Evolutionary conservation across 2,329 filamentous ascomycete genomes (phyloP), one percentile per base, ranked within the genome.

Genomic region (Calonectria pteridis): DNA sequence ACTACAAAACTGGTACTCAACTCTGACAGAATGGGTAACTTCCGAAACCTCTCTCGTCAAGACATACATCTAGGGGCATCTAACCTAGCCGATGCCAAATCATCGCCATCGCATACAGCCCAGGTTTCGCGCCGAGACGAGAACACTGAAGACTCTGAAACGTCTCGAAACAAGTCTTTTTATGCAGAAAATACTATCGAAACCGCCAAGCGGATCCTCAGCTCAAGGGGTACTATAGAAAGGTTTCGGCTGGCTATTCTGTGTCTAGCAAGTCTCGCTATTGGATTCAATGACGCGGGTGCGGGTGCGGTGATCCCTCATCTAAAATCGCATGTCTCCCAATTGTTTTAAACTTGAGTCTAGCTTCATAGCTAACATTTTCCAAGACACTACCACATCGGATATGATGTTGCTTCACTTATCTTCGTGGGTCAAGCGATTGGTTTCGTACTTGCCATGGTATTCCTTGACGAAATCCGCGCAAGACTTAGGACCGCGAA

Each of bases 241-340:
- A 92, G 90, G 74, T 96, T 89, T 85, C 88, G 94, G 40, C 86
- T 96, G 28, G 81, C 92, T 10, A 88, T 90, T 7, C 88, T 89
- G 20, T 95, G 93, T 76, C 79, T 94, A 46, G 89, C 93, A 74
- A 93, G 91, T 72, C 89, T 97, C 74, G 88, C 89, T 3, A 92
- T 93, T 78, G 95, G 94, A 0, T 84, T 97, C 73, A 94, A 91
- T 77, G 95, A 97, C 83, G 90, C 91, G 50, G 92, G 93, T 0
- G 91, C 94, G 1, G 95, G 95, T 80, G 94, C 94, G 16, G 81
- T 97, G 71, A 94, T 97, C 77, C 94, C 94, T 0, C 95, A 95
- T 80, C 93, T 97, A 83, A 94, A 96, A 82, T 87, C 85, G 82
- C 90, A 81, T 77, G 84, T 79, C 11, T 18, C 3, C 11, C 11